Base-by-base conservation (phyloP, 352 stramenopile species). In the Achlya hypogyna region DNA sequence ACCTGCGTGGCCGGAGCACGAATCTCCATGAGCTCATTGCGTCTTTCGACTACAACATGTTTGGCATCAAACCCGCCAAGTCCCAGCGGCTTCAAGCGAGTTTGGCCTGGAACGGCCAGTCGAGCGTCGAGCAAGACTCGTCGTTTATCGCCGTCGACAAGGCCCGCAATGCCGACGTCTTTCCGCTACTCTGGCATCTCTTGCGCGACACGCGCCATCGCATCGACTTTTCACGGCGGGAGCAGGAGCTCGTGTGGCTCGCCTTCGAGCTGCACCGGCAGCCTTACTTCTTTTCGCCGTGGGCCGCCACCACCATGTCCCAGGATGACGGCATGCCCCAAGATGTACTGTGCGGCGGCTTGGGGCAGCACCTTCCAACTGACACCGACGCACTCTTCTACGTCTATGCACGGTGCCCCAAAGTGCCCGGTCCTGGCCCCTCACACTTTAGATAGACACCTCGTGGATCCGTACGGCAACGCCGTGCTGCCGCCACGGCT, bases 81-180 rank as follows among this genome's bases (percentile, higher is more conserved):
- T 65, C 63, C 40, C 25, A 75, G 29, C 75, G 79, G 27, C 67
- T 85, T 31, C 53, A 75, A 16, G 32, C 77, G 9, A 81, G 74
- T 4, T 78, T 77, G 53, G 77, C 74, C 0, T 89, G 78, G 53
- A 53, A 59, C 2, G 75, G 62, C 10, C 71, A 78, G 47, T 75
- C 78, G 31, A 81, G 72, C 56, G 78, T 86, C 60, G 79, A 88
- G 45, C 73, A 81, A 71, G 79, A 87, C 52, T 86, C 79, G 43
- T 85, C 79, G 0, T 66, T 87, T 14, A 74, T 84, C 8, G 56
- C 67, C 2, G 75, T 87, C 42, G 73, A 85, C 63, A 87, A 87
- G 69, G 51, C 70, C 6, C 60, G 60, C 35, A 35, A 32, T 2
- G 43, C 47, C 16, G 42, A 56, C 32, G 59, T 65, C 34, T 49